A percentile compares a stretch with the other conserved stretches of the same genome.
These are phyloP conservation scores for Chrysosporium queenslandicum DNA, from an alignment of 2,329 filamentous ascomycete species.

Conservation along the genomic window DNA sequence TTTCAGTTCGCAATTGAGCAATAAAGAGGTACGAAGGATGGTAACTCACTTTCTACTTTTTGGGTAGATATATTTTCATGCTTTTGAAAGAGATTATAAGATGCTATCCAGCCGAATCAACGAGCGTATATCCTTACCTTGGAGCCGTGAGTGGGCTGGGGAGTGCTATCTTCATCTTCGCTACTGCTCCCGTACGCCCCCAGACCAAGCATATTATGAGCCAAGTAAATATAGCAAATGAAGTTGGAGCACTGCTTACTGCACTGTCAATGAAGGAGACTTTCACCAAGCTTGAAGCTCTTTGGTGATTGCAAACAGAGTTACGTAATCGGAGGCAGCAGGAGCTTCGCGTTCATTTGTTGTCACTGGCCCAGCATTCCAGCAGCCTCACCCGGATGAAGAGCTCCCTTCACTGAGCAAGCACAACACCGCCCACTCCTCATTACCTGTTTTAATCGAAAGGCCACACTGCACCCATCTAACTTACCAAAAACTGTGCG, in stretches of 20 bases:
- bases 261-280: too few species aligned
- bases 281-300: not conserved
- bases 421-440: too few species aligned
- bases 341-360: constrained; percentile 3
- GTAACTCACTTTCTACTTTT: not conserved
- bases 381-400: not conserved
- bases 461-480: not conserved
- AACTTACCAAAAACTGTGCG: not conserved
- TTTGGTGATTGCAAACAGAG: not conserved
- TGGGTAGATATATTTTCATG: not conserved
- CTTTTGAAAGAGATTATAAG: not conserved
- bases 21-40: not conserved
- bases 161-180: constrained; percentile 31
- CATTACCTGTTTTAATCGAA: not conserved
- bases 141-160: constrained; percentile 12
- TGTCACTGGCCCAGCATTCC: not conserved
- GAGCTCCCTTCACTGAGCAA: not conserved
- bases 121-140: constrained; percentile 9
- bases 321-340: constrained; percentile 9
- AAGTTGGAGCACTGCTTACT: too few species aligned
- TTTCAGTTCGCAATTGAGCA: not conserved
- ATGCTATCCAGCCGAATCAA: not conserved
- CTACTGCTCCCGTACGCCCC: constrained; percentile 38
- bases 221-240: not conserved
- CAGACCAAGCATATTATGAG: constrained; percentile 31